Percentiles rank a stretch among this genome's conserved stretches.
Evolutionary conservation across 2,329 filamentous ascomycete genomes (phyloP).

Genomic region (Ophiocordyceps camponoti-rufipedis): DNA sequence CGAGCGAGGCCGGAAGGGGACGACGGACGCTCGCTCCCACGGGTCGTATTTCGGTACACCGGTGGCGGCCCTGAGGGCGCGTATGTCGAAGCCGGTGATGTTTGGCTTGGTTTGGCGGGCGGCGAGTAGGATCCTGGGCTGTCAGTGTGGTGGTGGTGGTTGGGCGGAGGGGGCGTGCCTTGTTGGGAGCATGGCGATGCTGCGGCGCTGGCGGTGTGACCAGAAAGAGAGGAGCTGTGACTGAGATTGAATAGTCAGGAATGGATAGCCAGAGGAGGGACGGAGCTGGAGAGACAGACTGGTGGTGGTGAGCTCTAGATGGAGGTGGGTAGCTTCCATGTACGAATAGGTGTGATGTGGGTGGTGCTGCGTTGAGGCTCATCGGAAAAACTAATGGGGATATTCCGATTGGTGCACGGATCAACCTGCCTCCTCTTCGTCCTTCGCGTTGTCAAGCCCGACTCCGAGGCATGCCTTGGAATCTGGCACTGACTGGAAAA

Average conservation of each 20-base stretch:
- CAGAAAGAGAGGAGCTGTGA: neutral
- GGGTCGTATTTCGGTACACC: slow-evolving; percentile 45
- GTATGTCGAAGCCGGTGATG: slow-evolving; percentile 84
- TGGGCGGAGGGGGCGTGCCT: slow-evolving; percentile 10
- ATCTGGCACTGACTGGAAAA: neutral
- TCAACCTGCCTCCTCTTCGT: neutral
- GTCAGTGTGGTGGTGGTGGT: neutral
- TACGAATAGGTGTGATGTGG: no score
- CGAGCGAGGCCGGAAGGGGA: neutral
- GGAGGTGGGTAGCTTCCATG: no score
- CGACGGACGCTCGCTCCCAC: slow-evolving; percentile 44
- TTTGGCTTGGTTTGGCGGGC: slow-evolving; percentile 42
- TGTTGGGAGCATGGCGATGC: slow-evolving; percentile 19
- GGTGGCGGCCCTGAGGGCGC: slow-evolving; percentile 57
- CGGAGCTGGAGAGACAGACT: no score
- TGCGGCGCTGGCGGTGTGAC: neutral
- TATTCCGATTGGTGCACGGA: neutral
- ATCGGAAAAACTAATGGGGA: neutral
- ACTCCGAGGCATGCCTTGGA: neutral
- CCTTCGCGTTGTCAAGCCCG: neutral
- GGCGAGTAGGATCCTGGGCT: slow-evolving; percentile 29
- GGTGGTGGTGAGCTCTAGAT: no score
- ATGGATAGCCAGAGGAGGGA: no score
- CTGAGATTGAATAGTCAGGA: neutral
- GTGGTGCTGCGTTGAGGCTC: neutral